A percentile compares a stretch with the other conserved stretches of the same genome.
Conservation (phyloP, 352 stramenopile species). For the Phytophthora sojae region DNA sequence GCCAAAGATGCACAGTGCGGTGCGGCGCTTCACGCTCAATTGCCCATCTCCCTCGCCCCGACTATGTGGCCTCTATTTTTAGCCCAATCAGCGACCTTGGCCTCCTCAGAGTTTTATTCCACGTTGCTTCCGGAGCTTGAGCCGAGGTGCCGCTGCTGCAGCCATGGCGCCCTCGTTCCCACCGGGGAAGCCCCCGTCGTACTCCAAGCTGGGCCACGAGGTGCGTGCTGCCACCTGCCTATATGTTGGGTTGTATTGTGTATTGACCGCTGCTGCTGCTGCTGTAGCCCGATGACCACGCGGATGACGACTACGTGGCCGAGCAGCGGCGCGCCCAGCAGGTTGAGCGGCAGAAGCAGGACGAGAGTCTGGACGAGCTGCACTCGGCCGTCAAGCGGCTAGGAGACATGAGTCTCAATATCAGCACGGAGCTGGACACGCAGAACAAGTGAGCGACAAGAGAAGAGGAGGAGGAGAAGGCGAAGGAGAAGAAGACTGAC, state of each 20-base stretch:
- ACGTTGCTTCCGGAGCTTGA: conserved; percentile 2
- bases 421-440: conserved; percentile 83
- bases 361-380: conserved; percentile 83
- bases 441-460: conserved; percentile 68
- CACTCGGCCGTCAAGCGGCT: conserved; percentile 82
- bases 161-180: conserved; percentile 69
- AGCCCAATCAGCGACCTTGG: conserved; percentile 26
- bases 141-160: conserved; percentile 7
- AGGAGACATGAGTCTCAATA: conserved; percentile 85
- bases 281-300: conserved; percentile 51
- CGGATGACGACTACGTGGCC: conserved; percentile 64
- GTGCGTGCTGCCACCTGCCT: conserved; percentile 27
- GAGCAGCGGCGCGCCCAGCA: conserved; percentile 67
- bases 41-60: conserved; percentile 12
- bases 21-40: conserved; percentile 15
- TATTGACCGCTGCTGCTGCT: conserved; percentile 10
- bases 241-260: background rate
- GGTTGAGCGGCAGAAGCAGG: conserved; percentile 82
- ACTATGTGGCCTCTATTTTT: conserved; percentile 35
- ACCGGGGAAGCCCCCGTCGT: conserved; percentile 65
- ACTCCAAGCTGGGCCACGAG: conserved; percentile 78
- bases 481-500: conserved; percentile 2
- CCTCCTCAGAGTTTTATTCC: conserved; percentile 3
- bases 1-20: conserved; percentile 24
- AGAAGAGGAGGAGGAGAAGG: background rate